Percentiles rank a stretch among this genome's conserved stretches.
phyloP scores from a whole-genome alignment of 805 yeast species.

The Candida mattraensis region DNA sequence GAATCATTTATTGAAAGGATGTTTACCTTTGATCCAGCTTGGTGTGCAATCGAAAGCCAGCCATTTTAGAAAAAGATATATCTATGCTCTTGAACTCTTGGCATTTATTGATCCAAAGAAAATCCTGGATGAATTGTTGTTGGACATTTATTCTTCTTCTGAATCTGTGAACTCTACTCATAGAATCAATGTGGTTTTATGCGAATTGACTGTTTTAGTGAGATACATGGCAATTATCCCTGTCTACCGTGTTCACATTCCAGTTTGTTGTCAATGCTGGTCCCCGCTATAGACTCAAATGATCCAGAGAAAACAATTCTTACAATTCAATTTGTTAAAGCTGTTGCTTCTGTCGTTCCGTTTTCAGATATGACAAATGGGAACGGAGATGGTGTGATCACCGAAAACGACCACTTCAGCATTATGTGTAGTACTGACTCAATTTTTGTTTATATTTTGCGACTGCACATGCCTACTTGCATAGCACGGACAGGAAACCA shows the following conservation, averaged over 20 bases:
- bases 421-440: too few species aligned
- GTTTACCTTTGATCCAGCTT: slow-evolving; percentile 52
- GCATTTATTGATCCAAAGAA: slow-evolving; percentile 58
- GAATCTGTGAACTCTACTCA: slow-evolving; percentile 72
- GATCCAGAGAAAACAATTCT: slow-evolving; percentile 73
- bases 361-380: slow-evolving; percentile 57
- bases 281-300: slow-evolving; percentile 87
- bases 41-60: slow-evolving; percentile 80
- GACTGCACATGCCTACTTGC: too few species aligned
- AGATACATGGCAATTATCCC: slow-evolving; percentile 66
- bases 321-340: slow-evolving; percentile 66
- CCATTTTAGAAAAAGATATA: slow-evolving; percentile 54
- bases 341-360: slow-evolving; percentile 72
- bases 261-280: slow-evolving; percentile 67
- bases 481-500: too few species aligned
- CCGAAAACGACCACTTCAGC: too few species aligned
- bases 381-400: slow-evolving; percentile 40
- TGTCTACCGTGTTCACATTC: slow-evolving; percentile 71
- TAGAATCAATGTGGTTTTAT: slow-evolving; percentile 70
- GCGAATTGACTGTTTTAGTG: slow-evolving; percentile 61
- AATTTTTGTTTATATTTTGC: too few species aligned
- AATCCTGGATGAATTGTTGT: slow-evolving; percentile 52
- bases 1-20: slow-evolving; percentile 38
- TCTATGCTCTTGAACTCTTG: slow-evolving; percentile 59
- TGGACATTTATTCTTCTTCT: slow-evolving; percentile 77